Evolutionary conservation across 495 filamentous ascomycete species (phyloP).

Genomic region (Xylaria intraflava): DNA sequence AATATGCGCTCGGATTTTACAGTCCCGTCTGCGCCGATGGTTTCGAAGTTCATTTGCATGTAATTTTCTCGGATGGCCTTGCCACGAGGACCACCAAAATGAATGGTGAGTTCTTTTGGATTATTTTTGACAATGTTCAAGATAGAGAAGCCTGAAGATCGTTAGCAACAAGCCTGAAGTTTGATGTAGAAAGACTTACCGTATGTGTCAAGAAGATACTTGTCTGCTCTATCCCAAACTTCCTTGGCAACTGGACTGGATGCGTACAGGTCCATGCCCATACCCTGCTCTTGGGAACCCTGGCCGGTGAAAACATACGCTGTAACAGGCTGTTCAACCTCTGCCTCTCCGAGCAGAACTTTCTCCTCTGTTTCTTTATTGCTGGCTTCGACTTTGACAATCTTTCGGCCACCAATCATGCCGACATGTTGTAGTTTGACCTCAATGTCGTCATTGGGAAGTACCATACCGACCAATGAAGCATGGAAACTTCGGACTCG

Average conservation of each 20-base stretch:
- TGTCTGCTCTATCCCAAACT: conserved; percentile 97
- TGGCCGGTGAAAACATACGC: conserved; percentile 98
- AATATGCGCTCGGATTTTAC: conserved; percentile 99
- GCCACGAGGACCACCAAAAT: conserved; percentile 94
- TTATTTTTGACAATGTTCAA: conserved; percentile 99
- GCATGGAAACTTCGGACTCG: conserved; percentile 96
- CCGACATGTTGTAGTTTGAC: conserved; percentile 93
- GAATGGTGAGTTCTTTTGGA: conserved; percentile 95
- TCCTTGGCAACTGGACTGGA: conserved; percentile 90
- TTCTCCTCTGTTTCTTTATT: conserved; percentile 95
- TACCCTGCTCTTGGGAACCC: conserved; percentile 95
- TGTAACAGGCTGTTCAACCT: conserved; percentile 96
- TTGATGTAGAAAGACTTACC: conserved; percentile 49
- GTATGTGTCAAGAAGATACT: conserved; percentile 98
- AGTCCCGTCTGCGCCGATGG: conserved; percentile 78
- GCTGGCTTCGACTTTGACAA: conserved; percentile 94
- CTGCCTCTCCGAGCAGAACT: conserved; percentile 87
- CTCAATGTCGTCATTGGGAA: conserved; percentile 90
- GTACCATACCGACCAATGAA: conserved; percentile 92
- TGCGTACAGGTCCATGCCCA: conserved; percentile 98
- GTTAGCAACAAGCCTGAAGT: conserved; percentile 32
- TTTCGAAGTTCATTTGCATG: conserved; percentile 99
- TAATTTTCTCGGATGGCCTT: conserved; percentile 98
- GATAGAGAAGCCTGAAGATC: conserved; percentile 72
- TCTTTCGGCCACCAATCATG: conserved; percentile 97